Percentiles rank a stretch among this genome's conserved stretches.
phyloP scores from a whole-genome alignment of 306 rosid species.

The Carpinus fangiana region DNA sequence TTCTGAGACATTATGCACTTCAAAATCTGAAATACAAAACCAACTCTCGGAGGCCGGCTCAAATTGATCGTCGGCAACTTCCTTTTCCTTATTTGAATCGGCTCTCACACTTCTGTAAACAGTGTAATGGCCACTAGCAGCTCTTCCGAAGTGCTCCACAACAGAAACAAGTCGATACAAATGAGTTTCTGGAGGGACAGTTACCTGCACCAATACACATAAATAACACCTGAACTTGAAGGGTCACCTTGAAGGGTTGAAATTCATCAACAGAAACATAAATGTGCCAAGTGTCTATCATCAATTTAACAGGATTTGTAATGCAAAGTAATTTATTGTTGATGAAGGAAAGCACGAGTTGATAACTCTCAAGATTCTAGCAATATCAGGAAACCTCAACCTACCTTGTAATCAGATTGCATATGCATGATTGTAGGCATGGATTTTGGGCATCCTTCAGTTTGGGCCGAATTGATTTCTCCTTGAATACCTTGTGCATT shows the following conservation, averaged over 20 bases:
- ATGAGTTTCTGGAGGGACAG: conserved; percentile 42
- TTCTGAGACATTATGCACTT: conserved; percentile 63
- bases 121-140: conserved; percentile 93
- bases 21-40: conserved; percentile 86
- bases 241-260: not conserved
- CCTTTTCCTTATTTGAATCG: conserved; percentile 31
- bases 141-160: conserved; percentile 83
- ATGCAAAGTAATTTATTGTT: not conserved
- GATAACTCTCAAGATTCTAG: not conserved
- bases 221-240: not conserved
- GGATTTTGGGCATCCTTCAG: conserved; percentile 41
- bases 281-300: not conserved
- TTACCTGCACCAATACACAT: conserved; percentile 44
- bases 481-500: conserved; percentile 25
- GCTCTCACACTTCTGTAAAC: conserved; percentile 62
- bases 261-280: conserved; percentile 1
- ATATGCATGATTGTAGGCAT: conserved; percentile 21
- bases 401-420: conserved; percentile 48
- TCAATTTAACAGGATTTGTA: not conserved
- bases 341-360: not conserved
- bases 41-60: conserved; percentile 43
- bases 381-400: conserved; percentile 19
- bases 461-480: conserved; percentile 33
- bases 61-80: conserved; percentile 18
- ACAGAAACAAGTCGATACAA: conserved; percentile 74